Percentiles rank a stretch among this genome's conserved stretches.
Evolutionary conservation across 768 basidiomycete species (phyloP).

Genomic region (Tubosaeta brunneosetosa): DNA sequence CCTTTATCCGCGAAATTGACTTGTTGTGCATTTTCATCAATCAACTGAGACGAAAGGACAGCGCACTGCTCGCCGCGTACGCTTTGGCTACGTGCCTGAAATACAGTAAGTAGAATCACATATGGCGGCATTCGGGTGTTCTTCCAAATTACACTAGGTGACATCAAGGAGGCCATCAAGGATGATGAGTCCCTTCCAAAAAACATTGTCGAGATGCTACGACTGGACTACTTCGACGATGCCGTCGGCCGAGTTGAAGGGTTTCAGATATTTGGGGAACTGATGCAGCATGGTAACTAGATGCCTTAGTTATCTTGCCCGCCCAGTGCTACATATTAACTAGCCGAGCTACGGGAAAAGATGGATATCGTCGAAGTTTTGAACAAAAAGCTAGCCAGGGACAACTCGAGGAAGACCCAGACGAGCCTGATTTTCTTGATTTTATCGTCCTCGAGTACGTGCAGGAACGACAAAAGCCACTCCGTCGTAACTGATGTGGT

Average conservation of each 20-base stretch:
- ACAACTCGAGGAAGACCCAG: conserved; percentile 9
- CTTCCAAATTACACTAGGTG: conserved; percentile 2
- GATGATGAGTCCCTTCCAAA: conserved; percentile 6
- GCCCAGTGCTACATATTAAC: background rate
- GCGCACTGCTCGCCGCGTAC: conserved; percentile 19
- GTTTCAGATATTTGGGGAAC: conserved; percentile 20
- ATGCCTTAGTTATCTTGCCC: background rate
- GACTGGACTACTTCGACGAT: conserved; percentile 22
- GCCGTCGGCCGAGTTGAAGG: conserved; percentile 22
- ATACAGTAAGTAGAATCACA: conserved; percentile 7
- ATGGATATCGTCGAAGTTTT: conserved; percentile 18
- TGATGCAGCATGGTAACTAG: conserved; percentile 19
- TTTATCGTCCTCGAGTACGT: conserved; percentile 16
- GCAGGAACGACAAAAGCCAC: background rate
- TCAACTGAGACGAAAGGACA: conserved; percentile 4
- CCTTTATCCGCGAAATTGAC: conserved; percentile 2
- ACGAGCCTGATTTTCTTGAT: conserved; percentile 24
- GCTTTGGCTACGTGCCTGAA: conserved; percentile 16
- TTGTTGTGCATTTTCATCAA: background rate
- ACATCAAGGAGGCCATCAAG: conserved; percentile 13
- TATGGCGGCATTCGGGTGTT: background rate
- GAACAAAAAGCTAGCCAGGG: conserved; percentile 12
- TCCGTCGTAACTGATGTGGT: background rate
- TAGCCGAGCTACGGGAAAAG: conserved; percentile 13
- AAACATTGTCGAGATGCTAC: conserved; percentile 21